A percentile compares a stretch with the other conserved stretches of the same genome.
These are phyloP conservation scores for Penicillium janthinellum DNA, from an alignment of 2,329 filamentous ascomycete species.

Conservation along the genomic window DNA sequence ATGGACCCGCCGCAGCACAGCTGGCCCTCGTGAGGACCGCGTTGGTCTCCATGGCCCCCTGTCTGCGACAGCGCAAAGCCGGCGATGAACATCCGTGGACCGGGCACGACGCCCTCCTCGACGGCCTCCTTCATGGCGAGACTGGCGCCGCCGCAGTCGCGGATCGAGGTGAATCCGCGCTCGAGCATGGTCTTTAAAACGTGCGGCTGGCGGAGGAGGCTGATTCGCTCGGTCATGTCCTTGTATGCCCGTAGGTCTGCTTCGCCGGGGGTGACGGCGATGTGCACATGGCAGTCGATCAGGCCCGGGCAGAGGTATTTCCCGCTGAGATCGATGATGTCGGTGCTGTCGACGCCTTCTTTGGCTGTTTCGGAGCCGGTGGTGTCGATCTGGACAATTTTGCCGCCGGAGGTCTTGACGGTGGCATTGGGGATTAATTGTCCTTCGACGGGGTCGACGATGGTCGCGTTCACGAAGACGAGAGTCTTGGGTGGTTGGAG, in stretches of 20 bases:
- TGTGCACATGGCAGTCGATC: conserved; percentile 56
- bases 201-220: conserved; percentile 25
- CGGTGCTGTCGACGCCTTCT: background rate
- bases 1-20: conserved; percentile 53
- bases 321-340: conserved; percentile 44
- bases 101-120: conserved; percentile 57
- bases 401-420: conserved; percentile 18
- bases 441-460: conserved; percentile 23
- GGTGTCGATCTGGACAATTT: conserved; percentile 14
- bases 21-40: conserved; percentile 43
- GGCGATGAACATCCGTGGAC: conserved; percentile 59
- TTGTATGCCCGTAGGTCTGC: conserved; percentile 22
- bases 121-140: conserved; percentile 57
- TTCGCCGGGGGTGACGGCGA: conserved; percentile 50
- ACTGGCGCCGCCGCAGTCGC: conserved; percentile 61
- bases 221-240: conserved; percentile 20
- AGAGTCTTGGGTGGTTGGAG: conserved; percentile 10
- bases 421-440: conserved; percentile 17
- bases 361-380: background rate
- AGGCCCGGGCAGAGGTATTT: conserved; percentile 55
- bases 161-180: conserved; percentile 61
- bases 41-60: conserved; percentile 60
- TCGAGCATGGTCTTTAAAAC: conserved; percentile 51
- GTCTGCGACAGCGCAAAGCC: conserved; percentile 59
- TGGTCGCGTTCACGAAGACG: conserved; percentile 19